These are phyloP conservation scores for Botrytis squamosa DNA, from an alignment of 2,329 filamentous ascomycete genomes.

Conservation along the genomic window DNA sequence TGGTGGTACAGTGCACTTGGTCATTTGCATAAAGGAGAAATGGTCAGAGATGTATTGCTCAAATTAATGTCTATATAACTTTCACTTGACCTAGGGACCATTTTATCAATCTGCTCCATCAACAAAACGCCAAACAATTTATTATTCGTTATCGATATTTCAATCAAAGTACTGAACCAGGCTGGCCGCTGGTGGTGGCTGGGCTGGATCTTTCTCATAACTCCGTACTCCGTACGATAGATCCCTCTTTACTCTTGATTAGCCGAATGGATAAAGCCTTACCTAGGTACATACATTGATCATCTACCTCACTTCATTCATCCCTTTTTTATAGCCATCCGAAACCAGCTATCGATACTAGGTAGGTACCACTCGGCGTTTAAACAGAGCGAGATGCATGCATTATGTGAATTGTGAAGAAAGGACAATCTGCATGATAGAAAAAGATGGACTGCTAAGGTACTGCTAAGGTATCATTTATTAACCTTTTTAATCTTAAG, in stretches of 20 bases:
- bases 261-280: constrained; percentile 6
- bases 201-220: not conserved
- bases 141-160: not conserved
- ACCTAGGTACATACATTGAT: not conserved
- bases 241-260: not conserved
- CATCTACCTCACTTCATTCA: not conserved
- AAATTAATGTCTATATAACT: not conserved
- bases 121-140: not conserved
- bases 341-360: not conserved
- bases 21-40: not conserved
- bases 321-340: constrained; percentile 1
- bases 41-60: not conserved
- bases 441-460: not conserved
- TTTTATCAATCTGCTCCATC: not conserved
- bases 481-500: not conserved
- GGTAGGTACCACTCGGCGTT: not conserved
- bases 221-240: not conserved
- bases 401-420: not conserved
- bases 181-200: not conserved
- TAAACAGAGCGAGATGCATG: not conserved
- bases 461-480: not conserved
- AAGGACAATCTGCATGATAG: not conserved
- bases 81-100: not conserved
- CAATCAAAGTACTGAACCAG: not conserved
- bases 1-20: not conserved